Base-by-base conservation (phyloP, 768 basidiomycete species). In the Boletus subcaerulescens region DNA sequence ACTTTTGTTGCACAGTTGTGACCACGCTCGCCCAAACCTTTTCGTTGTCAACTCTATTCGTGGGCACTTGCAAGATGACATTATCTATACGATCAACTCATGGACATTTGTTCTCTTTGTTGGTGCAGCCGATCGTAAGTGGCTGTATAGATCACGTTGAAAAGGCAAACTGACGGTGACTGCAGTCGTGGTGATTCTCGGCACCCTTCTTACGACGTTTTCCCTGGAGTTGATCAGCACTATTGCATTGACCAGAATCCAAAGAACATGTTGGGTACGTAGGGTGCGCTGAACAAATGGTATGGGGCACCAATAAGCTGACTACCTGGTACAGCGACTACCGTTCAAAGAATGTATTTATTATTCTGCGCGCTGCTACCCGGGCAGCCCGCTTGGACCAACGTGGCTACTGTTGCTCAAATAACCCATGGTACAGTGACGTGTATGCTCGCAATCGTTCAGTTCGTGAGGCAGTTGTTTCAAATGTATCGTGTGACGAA, bases 51-150 rank as follows among this genome's bases (percentile, higher is more conserved):
- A 12, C 14, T 11, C 26, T 26, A 36, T 26, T 43, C 18, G 42
- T 4, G 4, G 3, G 8, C 2, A 3, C 0, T 43, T 48, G 0
- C n/a, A 38, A 51, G 59, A 49, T 41, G 10, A 38, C 2, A 41
- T 48, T 14, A 43, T 41, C 2, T 3, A 11, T 8, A 3, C 20
- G 4, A 18, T 47, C 13, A 17, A 3, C 15, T 13, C 3, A 14
- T 60, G 57, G 53, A n/a, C 29, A 20, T 45, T 45, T 12, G 0
- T 17, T 20, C 15, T 41, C 5, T 60, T 60, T 22, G 0, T 55
- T 18, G 24, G 14, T 10, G 41, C 49, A 14, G 52, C 57, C 8
- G 44, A 58, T n/a, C 26, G 56, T 58, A 17, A 41, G 56, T 58
- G 18, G 4, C 15, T 17, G 32, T 12, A 0, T 5, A 2, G 14